These are phyloP conservation scores for Aspergillus sp. DNA, from an alignment of 2,329 filamentous ascomycete species.

Conservation along the genomic window DNA sequence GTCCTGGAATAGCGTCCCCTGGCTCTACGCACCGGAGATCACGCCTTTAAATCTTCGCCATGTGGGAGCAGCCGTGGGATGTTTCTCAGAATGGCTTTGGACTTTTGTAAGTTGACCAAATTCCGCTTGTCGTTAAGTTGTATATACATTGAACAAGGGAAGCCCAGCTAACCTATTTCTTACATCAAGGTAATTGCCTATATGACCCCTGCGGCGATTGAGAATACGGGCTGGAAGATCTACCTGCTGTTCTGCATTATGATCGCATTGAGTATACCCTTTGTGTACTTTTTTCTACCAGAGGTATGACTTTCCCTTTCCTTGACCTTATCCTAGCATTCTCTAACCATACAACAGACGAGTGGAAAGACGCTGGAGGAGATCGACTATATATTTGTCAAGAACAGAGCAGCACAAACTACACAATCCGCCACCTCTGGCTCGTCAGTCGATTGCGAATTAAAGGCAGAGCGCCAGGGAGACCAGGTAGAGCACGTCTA, in stretches of 20 bases:
- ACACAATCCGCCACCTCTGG: background rate
- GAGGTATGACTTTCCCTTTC: background rate
- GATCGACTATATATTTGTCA: slow-evolving; percentile 6
- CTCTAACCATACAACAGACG: background rate
- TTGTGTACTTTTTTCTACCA: slow-evolving; percentile 1
- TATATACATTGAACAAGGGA: too few relatives aligned
- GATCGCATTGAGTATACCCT: background rate
- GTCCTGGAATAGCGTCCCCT: background rate
- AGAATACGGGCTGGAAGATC: background rate
- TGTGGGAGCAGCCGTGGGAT: background rate
- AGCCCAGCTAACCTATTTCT: background rate
- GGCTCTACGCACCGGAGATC: background rate
- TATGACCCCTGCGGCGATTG: background rate
- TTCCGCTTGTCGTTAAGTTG: background rate
- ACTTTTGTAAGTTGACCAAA: background rate
- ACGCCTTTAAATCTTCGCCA: background rate
- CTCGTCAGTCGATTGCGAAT: background rate
- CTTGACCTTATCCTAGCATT: background rate
- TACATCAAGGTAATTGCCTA: background rate
- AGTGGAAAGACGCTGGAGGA: background rate
- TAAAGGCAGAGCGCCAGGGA: background rate
- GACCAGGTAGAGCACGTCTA: too few relatives aligned
- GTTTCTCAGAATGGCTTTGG: background rate
- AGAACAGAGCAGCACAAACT: background rate
- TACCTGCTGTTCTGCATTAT: slow-evolving; percentile 1